These are phyloP conservation scores for Thelephora ganbajun DNA, from an alignment of 768 basidiomycete genomes.

Conservation along the genomic window DNA sequence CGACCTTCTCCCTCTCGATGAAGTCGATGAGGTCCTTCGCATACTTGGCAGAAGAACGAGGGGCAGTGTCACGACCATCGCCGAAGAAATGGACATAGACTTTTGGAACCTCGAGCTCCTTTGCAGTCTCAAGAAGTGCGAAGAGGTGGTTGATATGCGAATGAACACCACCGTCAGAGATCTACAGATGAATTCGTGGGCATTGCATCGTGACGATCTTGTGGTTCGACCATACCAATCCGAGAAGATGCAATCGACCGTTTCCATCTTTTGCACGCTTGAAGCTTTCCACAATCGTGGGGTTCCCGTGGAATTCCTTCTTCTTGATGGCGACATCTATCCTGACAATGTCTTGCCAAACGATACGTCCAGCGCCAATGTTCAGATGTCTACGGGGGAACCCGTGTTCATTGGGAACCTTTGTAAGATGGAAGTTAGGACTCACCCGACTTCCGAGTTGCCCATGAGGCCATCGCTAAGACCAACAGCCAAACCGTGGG, in stretches of 20 bases:
- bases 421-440: conserved; percentile 1
- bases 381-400: conserved; percentile 63
- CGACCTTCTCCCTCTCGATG: conserved; percentile 61
- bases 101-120: conserved; percentile 70
- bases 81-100: conserved; percentile 91
- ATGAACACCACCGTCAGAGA: conserved; percentile 95
- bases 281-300: conserved; percentile 55
- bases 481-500: conserved; percentile 87
- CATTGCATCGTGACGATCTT: not conserved
- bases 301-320: conserved; percentile 69
- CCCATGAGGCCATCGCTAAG: conserved; percentile 93
- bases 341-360: conserved; percentile 96
- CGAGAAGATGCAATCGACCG: conserved; percentile 79
- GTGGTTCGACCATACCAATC: conserved; percentile 37
- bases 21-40: conserved; percentile 66
- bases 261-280: conserved; percentile 70
- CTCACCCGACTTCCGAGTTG: conserved; percentile 93
- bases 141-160: conserved; percentile 87
- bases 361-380: conserved; percentile 87
- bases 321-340: conserved; percentile 91
- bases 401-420: not conserved
- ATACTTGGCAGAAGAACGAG: conserved; percentile 68
- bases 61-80: conserved; percentile 91
- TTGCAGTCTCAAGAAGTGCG: conserved; percentile 83
- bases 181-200: conserved; percentile 23